Evolutionary conservation across 805 yeast species (phyloP), one percentile per base, ranked within the genome.

Genomic region (Kregervanrija pseudodelftensis): DNA sequence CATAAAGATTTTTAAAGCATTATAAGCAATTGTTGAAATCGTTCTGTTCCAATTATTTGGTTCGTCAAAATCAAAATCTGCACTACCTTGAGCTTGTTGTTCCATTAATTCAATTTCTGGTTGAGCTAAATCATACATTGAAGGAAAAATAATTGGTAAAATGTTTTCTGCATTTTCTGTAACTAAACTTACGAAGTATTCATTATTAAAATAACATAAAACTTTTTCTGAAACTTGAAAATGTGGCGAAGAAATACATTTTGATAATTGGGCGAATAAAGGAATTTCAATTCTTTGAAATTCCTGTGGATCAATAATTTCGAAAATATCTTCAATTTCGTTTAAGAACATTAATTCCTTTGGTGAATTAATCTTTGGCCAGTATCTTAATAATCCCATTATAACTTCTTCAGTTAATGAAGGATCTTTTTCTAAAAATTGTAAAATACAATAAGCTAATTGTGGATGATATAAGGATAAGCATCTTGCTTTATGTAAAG

Each of bases 181-280:
- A 40, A 93, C 89, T 55, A 91, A 68, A 36, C 89, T 84, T 51
- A 90, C 77, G 63, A 93, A 90, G 67, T 87, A 90, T 60, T 93
- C 98, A 64, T 91, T 91, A 57, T 87, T 85, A 93, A 96, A 93
- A 64, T 80, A 88, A 60, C 90, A 85, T 48, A 93, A 75, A 2
- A 93, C 96, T 55, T 95, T 88, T 66, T 93, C 99, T 46, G 95
- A 85, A 22, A 93, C 96, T 72, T 93, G 99, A 72, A 93, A 95
- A 68, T 93, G 98, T 28, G 96, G 87, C 2, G 95, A 85, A 28
- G 95, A 77, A 35, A 93, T 90, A 67, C 98, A 91, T 65, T 85
- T 88, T 41, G 96, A 85, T 52, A 93, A 74, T 67, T 93, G 99
- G 30, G 91, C 95, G 66, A 90, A 90, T 40, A 93, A 69, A 3